phyloP scores from a whole-genome alignment of 257 asterid species.

The Apocynum venetum region DNA sequence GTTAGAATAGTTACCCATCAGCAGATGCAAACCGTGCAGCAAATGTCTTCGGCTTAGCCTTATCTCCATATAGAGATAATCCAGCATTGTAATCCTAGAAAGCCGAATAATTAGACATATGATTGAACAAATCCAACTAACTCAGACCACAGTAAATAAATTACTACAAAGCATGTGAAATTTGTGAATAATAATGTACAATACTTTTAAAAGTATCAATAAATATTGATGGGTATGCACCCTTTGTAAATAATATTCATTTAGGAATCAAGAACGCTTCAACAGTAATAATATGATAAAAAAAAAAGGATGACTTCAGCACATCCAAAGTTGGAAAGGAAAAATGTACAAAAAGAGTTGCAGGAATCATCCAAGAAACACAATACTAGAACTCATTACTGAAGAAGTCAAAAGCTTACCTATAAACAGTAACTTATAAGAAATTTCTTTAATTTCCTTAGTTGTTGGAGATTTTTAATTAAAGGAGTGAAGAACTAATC shows the following conservation, averaged over 20 bases:
- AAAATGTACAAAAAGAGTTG: background rate
- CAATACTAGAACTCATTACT: background rate
- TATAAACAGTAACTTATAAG: background rate
- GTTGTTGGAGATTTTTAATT: background rate
- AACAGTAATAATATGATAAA: background rate
- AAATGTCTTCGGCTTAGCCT: constrained; percentile 79
- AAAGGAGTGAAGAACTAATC: background rate
- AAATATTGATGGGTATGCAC: background rate
- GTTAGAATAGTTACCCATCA: constrained; percentile 62
- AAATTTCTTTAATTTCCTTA: background rate
- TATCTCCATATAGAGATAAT: constrained; percentile 84
- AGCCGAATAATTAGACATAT: background rate
- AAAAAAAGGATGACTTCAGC: background rate
- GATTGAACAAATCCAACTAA: background rate
- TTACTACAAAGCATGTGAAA: background rate
- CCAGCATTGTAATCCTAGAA: constrained; percentile 81
- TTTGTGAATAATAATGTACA: background rate
- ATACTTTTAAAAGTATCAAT: background rate
- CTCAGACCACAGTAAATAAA: background rate
- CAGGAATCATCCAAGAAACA: background rate
- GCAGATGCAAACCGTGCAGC: constrained; percentile 91
- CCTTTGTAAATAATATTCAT: background rate
- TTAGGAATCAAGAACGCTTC: background rate
- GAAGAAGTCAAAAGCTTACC: background rate
- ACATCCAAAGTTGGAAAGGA: no score